Evolutionary conservation across 2,329 filamentous ascomycete species (phyloP).

Genomic region (Zalaria sp.): DNA sequence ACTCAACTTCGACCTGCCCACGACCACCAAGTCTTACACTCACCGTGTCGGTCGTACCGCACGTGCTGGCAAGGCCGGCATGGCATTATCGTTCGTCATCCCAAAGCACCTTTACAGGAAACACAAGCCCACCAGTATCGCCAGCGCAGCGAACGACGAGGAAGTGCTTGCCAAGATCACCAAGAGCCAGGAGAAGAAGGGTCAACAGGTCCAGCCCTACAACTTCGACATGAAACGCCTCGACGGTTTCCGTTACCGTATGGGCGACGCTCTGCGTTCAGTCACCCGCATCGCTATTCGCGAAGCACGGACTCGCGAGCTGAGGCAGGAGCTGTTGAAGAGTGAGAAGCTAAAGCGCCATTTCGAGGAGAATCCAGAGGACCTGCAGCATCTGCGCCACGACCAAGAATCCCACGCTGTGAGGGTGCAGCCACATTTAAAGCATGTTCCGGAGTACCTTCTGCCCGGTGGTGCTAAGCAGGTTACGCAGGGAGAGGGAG

Average conservation of each 20-base stretch:
- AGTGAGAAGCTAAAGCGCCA: slow-evolving; percentile 88
- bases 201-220: slow-evolving; percentile 76
- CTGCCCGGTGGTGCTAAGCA: slow-evolving; percentile 62
- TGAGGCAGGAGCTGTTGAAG: slow-evolving; percentile 80
- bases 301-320: slow-evolving; percentile 76
- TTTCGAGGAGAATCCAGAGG: slow-evolving; percentile 92
- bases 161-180: slow-evolving; percentile 67
- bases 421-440: slow-evolving; percentile 74
- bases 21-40: slow-evolving; percentile 82
- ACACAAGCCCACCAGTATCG: slow-evolving; percentile 71
- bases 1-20: slow-evolving; percentile 91
- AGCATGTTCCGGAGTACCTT: slow-evolving; percentile 88
- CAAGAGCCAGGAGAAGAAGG: slow-evolving; percentile 63
- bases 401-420: slow-evolving; percentile 78
- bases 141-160: slow-evolving; percentile 70
- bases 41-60: slow-evolving; percentile 92
- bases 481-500: slow-evolving; percentile 42
- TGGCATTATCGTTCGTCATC: slow-evolving; percentile 90
- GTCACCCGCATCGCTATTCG: slow-evolving; percentile 83
- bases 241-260: slow-evolving; percentile 86
- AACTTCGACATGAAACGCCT: slow-evolving; percentile 90
- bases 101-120: slow-evolving; percentile 72
- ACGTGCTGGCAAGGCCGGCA: slow-evolving; percentile 78
- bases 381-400: slow-evolving; percentile 75
- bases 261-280: slow-evolving; percentile 79